Evolutionary conservation across 2,329 filamentous ascomycete species (phyloP).

Genomic region (Colletotrichum graminicola): DNA sequence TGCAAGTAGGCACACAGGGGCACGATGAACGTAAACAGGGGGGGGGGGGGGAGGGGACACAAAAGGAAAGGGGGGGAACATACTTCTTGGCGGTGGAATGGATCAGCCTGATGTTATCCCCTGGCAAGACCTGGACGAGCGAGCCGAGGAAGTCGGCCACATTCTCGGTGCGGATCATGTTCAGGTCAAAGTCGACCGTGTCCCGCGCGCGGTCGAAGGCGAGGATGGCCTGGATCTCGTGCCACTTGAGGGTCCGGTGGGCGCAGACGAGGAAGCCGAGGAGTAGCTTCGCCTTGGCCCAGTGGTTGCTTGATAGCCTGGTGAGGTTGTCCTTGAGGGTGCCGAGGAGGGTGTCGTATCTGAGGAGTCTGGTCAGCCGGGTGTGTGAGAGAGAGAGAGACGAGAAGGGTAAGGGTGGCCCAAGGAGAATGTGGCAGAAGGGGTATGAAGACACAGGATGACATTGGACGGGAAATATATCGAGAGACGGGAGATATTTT

Average conservation of each 20-base stretch:
- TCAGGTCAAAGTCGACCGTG: slow-evolving; percentile 43
- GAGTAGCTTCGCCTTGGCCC: slow-evolving; percentile 48
- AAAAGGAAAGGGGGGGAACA: slow-evolving; percentile 14
- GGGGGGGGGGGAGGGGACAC: no score
- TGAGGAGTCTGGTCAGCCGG: slow-evolving; percentile 26
- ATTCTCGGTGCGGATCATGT: slow-evolving; percentile 44
- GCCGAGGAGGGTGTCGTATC: slow-evolving; percentile 48
- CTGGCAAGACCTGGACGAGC: slow-evolving; percentile 50
- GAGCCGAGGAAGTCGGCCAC: slow-evolving; percentile 53
- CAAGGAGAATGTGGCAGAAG: neutral
- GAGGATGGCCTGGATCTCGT: slow-evolving; percentile 56
- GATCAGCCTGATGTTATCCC: slow-evolving; percentile 52
- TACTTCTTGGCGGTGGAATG: slow-evolving; percentile 54
- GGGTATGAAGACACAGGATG: neutral
- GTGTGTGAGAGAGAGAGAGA: neutral
- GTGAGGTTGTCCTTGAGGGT: slow-evolving; percentile 26
- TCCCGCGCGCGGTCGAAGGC: slow-evolving; percentile 44
- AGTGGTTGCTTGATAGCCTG: slow-evolving; percentile 32
- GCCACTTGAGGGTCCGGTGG: slow-evolving; percentile 54
- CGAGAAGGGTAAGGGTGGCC: neutral
- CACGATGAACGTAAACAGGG: neutral
- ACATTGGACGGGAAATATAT: neutral
- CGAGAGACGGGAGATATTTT: neutral
- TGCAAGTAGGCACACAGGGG: no score
- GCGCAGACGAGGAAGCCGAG: slow-evolving; percentile 57